Evolutionary conservation across 495 filamentous ascomycete genomes (phyloP), one percentile per base, ranked within the genome.

Genomic region (Neurospora tetraspora): DNA sequence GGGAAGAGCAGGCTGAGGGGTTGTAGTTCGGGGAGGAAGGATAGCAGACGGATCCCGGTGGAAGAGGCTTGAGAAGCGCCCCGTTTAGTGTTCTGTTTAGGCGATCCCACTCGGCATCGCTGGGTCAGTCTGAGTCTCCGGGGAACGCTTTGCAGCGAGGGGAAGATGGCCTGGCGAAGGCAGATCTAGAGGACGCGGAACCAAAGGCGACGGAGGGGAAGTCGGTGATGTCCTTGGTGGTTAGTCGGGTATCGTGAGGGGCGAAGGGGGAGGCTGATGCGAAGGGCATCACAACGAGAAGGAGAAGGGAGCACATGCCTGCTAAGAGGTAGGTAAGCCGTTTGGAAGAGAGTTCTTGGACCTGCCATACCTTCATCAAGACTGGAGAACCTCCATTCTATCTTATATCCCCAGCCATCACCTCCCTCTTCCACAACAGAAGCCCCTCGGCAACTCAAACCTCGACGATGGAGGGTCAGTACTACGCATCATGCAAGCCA

Each of bases 11-110:
- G 53, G 78, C 74, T 0, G 75, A 70, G 5, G 76, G 70, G 74
- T 88, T 76, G 73, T 84, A 86, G 34, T 83, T 77, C 1, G 83
- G 79, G 31, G 68, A 74, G 16, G 84, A 85, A 5, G 76, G 78
- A 53, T 88, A 90, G 71, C 88, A 90, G 5, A 83, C 80, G 0
- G 86, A 81, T 0, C 82, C 88, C 8, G 85, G 74, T 11, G 88
- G 88, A 1, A 83, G 79, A 1, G 87, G 88, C 61, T 85, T 83
- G 9, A 88, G 81, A 0, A 90, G 81, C 14, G 79, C 80, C 11
- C 85, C 86, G 1, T 77, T 83, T 1, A 88, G 74, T 11, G 85
- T 80, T 1, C 69, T 34, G 71, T 89, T 86, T 11, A 89, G 78
- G 2, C 77, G 69, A 5, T 71, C 71, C 87, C 88, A 90, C 14